Conservation (phyloP, 2,329 filamentous ascomycete species). For the Cladosporium velox region DNA sequence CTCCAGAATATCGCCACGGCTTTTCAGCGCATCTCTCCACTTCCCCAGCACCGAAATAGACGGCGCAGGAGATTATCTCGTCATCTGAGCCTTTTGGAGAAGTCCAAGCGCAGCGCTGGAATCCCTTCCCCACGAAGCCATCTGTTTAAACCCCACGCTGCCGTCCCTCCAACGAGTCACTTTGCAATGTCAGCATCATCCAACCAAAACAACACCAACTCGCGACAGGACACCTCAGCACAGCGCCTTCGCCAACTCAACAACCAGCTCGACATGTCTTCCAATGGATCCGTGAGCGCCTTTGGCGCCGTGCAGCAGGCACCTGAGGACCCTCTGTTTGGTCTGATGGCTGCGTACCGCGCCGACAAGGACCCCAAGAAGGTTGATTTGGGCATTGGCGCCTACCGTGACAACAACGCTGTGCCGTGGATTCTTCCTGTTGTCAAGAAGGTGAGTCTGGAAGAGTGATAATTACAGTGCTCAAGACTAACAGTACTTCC, state of each 20-base stretch:
- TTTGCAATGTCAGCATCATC: constrained; percentile 20
- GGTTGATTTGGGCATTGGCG: constrained; percentile 92
- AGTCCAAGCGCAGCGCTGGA: neutral
- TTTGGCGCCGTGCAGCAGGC: constrained; percentile 85
- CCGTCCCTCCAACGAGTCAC: constrained; percentile 14
- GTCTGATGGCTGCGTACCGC: constrained; percentile 83
- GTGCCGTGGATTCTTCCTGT: constrained; percentile 98
- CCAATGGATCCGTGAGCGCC: constrained; percentile 59
- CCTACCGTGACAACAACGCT: constrained; percentile 90
- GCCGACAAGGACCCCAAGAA: constrained; percentile 76
- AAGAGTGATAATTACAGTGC: neutral
- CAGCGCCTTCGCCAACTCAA: constrained; percentile 59
- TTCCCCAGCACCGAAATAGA: neutral
- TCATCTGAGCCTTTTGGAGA: neutral
- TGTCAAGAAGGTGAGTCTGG: constrained; percentile 76
- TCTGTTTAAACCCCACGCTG: constrained; percentile 12
- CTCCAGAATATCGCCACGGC: neutral
- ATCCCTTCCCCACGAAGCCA: constrained; percentile 13
- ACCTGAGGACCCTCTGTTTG: constrained; percentile 93
- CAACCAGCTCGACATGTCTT: constrained; percentile 66
- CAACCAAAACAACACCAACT: neutral
- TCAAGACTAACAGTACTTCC: neutral
- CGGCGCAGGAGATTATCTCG: neutral
- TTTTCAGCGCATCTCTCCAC: neutral
- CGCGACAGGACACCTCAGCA: constrained; percentile 16